Evolutionary conservation across 306 rosid genomes (phyloP).

Genomic region (Prunus mira): DNA sequence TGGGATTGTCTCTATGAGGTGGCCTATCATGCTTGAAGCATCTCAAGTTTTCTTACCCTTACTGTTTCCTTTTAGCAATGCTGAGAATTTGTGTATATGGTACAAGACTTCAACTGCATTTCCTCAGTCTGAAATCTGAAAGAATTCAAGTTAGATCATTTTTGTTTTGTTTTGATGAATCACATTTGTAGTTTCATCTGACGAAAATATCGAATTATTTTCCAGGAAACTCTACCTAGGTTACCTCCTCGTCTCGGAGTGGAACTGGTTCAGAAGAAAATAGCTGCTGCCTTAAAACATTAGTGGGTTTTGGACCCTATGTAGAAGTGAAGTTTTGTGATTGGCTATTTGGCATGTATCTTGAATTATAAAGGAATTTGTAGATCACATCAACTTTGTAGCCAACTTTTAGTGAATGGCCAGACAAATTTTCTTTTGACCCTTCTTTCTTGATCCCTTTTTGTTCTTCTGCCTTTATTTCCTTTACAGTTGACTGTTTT

Average conservation of each 20-base stretch:
- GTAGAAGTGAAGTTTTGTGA: not conserved
- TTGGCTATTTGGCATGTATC: not conserved
- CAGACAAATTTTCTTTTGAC: conserved; percentile 1
- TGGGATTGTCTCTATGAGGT: not conserved
- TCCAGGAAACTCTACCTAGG: conserved; percentile 72
- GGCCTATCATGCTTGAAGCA: conserved; percentile 3
- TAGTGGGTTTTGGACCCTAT: conserved; percentile 13
- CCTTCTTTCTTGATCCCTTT: not conserved
- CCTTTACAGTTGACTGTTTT: not conserved
- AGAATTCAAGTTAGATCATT: not conserved
- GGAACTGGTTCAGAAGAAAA: conserved; percentile 80
- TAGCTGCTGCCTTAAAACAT: conserved; percentile 66
- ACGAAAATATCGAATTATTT: conserved; percentile 20
- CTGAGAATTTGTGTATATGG: not conserved
- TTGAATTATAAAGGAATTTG: not conserved
- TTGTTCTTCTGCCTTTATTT: not conserved
- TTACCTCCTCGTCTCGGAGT: conserved; percentile 86
- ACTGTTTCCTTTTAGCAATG: not conserved
- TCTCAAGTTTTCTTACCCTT: not conserved
- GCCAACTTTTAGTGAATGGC: conserved; percentile 10
- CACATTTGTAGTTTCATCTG: conserved; percentile 17
- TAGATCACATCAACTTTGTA: not conserved
- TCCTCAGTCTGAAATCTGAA: not conserved
- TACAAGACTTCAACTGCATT: not conserved
- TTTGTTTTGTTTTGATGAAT: not conserved